Evolutionary conservation across 2,329 filamentous ascomycete genomes (phyloP).

Genomic region (Sarocladium kiliense): DNA sequence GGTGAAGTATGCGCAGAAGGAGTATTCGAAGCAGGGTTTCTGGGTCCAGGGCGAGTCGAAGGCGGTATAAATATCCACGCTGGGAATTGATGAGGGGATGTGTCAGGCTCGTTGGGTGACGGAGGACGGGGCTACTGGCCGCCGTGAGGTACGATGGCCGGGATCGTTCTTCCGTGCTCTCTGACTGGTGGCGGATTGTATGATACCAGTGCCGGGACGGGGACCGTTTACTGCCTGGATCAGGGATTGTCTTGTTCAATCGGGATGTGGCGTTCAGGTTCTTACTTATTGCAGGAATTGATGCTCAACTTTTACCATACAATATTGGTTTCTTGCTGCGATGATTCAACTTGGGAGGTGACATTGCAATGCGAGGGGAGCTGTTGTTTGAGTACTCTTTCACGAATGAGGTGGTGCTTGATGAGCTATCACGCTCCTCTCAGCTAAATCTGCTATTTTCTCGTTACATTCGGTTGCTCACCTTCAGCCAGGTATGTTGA

Average conservation of each 20-base stretch:
- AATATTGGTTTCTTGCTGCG: too few species aligned
- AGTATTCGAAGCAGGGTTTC: constrained; percentile 53
- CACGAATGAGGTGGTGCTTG: too few species aligned
- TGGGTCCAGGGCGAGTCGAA: constrained; percentile 36
- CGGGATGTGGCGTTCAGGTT: constrained; percentile 7
- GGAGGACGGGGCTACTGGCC: not conserved
- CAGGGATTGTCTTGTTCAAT: constrained; percentile 7
- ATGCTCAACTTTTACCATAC: not conserved
- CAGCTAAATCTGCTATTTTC: too few species aligned
- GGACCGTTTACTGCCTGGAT: constrained; percentile 8
- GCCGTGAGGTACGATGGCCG: not conserved
- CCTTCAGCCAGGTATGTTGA: too few species aligned
- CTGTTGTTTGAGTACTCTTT: too few species aligned
- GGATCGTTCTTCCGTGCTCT: not conserved
- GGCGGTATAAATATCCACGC: constrained; percentile 14
- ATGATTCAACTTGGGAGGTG: too few species aligned
- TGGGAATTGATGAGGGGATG: not conserved
- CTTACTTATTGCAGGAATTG: constrained; percentile 4
- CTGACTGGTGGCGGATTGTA: not conserved
- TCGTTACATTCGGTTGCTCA: too few species aligned
- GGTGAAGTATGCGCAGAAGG: constrained; percentile 62
- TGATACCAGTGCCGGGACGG: constrained; percentile 8
- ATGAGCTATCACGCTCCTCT: too few species aligned
- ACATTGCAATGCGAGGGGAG: too few species aligned
- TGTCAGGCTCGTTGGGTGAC: too few species aligned